Base-by-base conservation (phyloP, 2,329 filamentous ascomycete genomes). In the Trichoderma sp. region DNA sequence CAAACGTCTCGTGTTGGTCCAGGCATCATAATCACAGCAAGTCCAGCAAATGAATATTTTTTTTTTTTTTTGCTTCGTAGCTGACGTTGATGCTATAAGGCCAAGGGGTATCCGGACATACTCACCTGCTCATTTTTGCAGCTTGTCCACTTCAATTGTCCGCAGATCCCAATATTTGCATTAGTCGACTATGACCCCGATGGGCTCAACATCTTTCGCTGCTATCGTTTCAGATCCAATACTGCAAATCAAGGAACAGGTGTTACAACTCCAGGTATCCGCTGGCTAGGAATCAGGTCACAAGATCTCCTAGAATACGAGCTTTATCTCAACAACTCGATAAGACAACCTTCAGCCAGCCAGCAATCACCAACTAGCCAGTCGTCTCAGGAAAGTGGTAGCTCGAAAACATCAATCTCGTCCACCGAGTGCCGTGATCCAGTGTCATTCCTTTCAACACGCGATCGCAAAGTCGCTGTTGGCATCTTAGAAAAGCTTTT, bases 91-190 rank as follows among this genome's bases (percentile, higher is more conserved):
- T 14, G 0, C 7, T 33, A 7, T 2, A 3, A 65, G 93, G 90
- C 92, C 89, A 0, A 94, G 82, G 93, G 93, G 2, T 96, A 93
- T 75, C 92, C 93, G 0, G 93, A 96, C 73, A 81, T 95, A 59
- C 84, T 86, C 1, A 93, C 92, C 0, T 84, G 91, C 8, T 83
- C 84, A 19, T 89, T 95, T 65, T 80, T 95, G 1, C 83, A 84
- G 53, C 76, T 82, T 14, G 67, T 93, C 1, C 83, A 86, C 47
- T 76, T 73, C 0, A 78, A 77, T 10, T 81, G 80, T 24, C 85
- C 86, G 0, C 75, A 78, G 0, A 78, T 91, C 27, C 86, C 87
- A 2, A 86, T 92, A 7, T 84, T 88, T 64, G 87, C 84, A 0
- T 81, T 96, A 0, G 85, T 92, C 1, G 93, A 96, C 74, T 92